Evolutionary conservation across 2,329 filamentous ascomycete genomes (phyloP), one percentile per base, ranked within the genome.

Genomic region (Paracoccidioides brasiliensis): DNA sequence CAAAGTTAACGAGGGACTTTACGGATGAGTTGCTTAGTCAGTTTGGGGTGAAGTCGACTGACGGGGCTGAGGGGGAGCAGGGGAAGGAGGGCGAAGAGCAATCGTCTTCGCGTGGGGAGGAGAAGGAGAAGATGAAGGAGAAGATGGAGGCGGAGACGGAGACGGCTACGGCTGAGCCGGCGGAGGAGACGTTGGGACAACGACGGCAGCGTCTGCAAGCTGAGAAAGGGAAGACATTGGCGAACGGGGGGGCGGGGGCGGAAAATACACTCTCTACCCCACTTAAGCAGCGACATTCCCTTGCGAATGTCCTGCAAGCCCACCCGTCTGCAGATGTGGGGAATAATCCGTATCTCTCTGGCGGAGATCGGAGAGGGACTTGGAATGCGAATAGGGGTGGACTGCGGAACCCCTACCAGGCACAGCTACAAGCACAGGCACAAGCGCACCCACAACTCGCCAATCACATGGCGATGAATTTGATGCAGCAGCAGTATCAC

Each of bases 221-320:
- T 49, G 72, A 74, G 61, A 64, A 60, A 30, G 38, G n/a, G 12
- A n/a, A 37, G 14, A 32, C 52, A 6, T 41, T 41, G 35, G 48
- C 40, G 30, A 49, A 40, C 14, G 58, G 46, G 8, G 56, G 50
- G 22, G 56, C 56, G 33, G 57, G 4, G 60, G 50, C 50, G 50
- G 37, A 59, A 45, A 7, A 61, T 59, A 43, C 48, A 57, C 32
- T 54, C 40, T 40, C 69, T 14, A 62, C 64, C 4, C 37, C 64
- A 5, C 33, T 67, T 1, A 67, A 66, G 48, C 65, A 68, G 52
- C 68, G 73, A 56, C 70, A 69, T 44, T 78, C 73, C 59, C 74
- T 76, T 69, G 74, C 73, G 6, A 67, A 73, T 59, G 64, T 77
- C 35, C 75, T 85, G 8, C 72, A 78, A 57, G 74, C 76, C 2